A percentile compares a stretch with the other conserved stretches of the same genome.
Conservation (phyloP, 805 yeast species). For the Yamadazyma laniorum region DNA sequence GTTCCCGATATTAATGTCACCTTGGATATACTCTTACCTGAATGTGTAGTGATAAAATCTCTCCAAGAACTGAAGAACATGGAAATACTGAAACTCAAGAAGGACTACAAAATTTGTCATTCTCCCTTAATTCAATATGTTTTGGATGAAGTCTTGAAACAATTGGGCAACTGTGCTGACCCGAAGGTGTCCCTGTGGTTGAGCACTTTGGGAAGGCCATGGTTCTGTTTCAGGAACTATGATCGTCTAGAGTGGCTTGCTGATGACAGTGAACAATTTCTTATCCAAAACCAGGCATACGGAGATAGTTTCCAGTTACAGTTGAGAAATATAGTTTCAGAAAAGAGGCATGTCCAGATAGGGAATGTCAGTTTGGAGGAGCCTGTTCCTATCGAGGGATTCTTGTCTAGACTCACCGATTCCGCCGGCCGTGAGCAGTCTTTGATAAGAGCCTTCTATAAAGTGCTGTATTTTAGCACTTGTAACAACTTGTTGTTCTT, state of each 20-base stretch:
- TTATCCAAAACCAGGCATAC: slow-evolving; percentile 27
- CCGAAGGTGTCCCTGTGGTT: slow-evolving; percentile 16
- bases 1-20: slow-evolving; percentile 48
- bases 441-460: slow-evolving; percentile 44
- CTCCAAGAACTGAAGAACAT: background rate
- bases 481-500: slow-evolving; percentile 60
- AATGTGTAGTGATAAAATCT: slow-evolving; percentile 20
- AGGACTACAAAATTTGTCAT: slow-evolving; percentile 25
- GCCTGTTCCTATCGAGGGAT: slow-evolving; percentile 71
- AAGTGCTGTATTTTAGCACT: slow-evolving; percentile 62
- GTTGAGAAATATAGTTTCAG: slow-evolving; percentile 41
- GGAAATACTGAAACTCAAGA: background rate
- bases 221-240: slow-evolving; percentile 63
- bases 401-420: slow-evolving; percentile 55
- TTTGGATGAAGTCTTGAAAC: slow-evolving; percentile 32
- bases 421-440: slow-evolving; percentile 43
- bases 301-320: slow-evolving; percentile 54
- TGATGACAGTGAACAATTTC: slow-evolving; percentile 27
- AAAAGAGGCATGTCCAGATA: slow-evolving; percentile 2
- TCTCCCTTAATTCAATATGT: slow-evolving; percentile 37
- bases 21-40: slow-evolving; percentile 49
- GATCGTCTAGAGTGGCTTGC: slow-evolving; percentile 64
- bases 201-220: slow-evolving; percentile 25
- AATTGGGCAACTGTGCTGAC: slow-evolving; percentile 19
- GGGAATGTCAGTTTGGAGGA: background rate